Base-by-base conservation (phyloP, 2,329 filamentous ascomycete species). In the Penicillium olsonii region DNA sequence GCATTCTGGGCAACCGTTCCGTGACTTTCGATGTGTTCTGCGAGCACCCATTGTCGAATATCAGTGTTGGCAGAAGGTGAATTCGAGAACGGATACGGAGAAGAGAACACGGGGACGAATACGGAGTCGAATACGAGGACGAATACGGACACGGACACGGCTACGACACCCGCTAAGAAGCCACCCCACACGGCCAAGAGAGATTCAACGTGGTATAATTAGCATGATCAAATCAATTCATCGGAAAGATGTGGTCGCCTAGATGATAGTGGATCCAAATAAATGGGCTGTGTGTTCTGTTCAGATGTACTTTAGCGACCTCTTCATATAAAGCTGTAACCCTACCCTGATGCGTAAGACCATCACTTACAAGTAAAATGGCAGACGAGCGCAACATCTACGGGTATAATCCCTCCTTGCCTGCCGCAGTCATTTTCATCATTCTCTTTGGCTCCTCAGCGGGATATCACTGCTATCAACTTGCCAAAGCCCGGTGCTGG, bases 361-460 rank as follows among this genome's bases (percentile, higher is more conserved):
- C 6, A 26, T 20, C 19, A 27, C 24, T 3, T n/a, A 10, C 35
- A 26, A 2, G 2, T n/a, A 59, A 34, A 7, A 61, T 59, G 53
- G 45, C 53, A 14, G 39, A 38, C 5, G 24, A 42, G 34, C 39
- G 49, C 9, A 55, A 64, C 42, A 52, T 65, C n/a, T 71, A 70
- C 52, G 67, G 69, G 39, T 79, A 79, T 54, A 67, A 65, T 9
- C 67, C 80, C 0, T 77, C 75, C 0, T 46, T 80, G 0, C 64
- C 71, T 0, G 76, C 71, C 0, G 79, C 77, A 2, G 61, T 75
- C 15, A 64, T 78, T 5, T 79, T 81, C 50, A 62, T 68, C 9
- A 52, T 74, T 20, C 60, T 83, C 1, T 82, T 82, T 57, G 45
- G 59, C 17, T 39, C 73, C 5, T 59, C 73, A 5, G 77, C 79